These are phyloP conservation scores for Arbutus unedo DNA, from an alignment of 148 eudicot genomes.

Conservation along the genomic window DNA sequence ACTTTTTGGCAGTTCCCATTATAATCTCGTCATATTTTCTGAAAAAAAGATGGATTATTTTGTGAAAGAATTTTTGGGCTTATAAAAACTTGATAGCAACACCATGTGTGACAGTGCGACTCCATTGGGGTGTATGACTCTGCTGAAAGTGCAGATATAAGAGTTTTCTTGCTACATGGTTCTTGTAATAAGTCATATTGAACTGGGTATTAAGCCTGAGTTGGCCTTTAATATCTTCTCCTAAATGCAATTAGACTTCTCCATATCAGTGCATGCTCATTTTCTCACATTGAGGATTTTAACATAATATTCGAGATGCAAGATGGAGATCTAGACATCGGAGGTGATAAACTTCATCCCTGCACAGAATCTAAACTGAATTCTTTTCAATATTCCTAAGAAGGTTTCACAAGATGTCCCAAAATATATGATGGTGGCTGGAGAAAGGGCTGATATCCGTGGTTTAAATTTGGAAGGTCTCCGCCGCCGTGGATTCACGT, in stretches of 20 bases:
- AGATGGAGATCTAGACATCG: background rate
- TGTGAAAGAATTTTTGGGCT: too few relatives aligned
- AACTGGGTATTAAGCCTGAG: background rate
- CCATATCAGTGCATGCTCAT: background rate
- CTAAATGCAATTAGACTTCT: background rate
- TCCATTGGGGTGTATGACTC: background rate
- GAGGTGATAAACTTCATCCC: background rate
- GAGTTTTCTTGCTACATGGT: background rate
- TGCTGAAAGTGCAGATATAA: background rate
- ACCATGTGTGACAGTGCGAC: background rate
- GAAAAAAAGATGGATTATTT: too few relatives aligned
- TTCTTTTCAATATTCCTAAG: background rate
- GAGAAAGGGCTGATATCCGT: slow-evolving; percentile 93
- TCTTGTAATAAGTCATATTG: background rate
- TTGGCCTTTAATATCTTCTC: background rate
- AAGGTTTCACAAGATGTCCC: slow-evolving; percentile 97
- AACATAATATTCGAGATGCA: background rate
- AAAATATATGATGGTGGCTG: slow-evolving; percentile 79
- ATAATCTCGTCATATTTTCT: background rate
- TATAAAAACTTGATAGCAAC: background rate
- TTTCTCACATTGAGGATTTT: background rate
- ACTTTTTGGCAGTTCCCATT: background rate
- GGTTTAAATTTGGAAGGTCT: slow-evolving; percentile 93
- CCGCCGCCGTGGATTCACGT: slow-evolving; percentile 70
- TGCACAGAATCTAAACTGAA: background rate